These are phyloP conservation scores for Rhizophora apiculata DNA, from an alignment of 345 rosid species.

Conservation along the genomic window DNA sequence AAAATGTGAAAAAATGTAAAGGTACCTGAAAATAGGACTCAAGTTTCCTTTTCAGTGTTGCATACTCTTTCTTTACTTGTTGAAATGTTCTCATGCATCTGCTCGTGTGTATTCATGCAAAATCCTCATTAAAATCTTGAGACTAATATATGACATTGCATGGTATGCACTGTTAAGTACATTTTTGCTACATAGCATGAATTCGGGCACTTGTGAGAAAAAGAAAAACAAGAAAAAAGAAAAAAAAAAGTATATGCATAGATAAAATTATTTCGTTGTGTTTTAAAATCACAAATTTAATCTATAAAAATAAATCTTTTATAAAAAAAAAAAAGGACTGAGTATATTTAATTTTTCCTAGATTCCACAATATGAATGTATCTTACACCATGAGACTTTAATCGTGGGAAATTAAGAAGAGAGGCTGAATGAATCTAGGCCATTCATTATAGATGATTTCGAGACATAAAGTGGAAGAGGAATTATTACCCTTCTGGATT, in stretches of 20 bases:
- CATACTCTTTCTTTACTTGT: constrained; percentile 76
- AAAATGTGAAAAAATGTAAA: neutral
- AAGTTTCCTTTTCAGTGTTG: constrained; percentile 69
- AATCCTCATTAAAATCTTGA: neutral
- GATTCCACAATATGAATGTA: too few species aligned
- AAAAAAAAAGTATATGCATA: too few species aligned
- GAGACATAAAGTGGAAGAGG: neutral
- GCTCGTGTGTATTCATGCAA: constrained; percentile 7
- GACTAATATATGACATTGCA: neutral
- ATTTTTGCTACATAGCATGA: neutral
- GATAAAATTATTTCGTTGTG: too few species aligned
- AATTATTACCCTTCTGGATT: constrained; percentile 76
- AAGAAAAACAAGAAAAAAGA: too few species aligned
- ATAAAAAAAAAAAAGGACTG: too few species aligned
- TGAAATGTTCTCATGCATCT: constrained; percentile 79
- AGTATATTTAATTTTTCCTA: too few species aligned
- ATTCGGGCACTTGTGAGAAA: too few species aligned
- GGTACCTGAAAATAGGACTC: constrained; percentile 82
- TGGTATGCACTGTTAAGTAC: too few species aligned
- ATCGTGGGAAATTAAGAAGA: neutral
- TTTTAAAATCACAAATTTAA: too few species aligned
- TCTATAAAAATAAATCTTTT: too few species aligned
- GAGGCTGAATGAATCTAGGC: neutral
- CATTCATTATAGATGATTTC: neutral
- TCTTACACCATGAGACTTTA: too few species aligned